Evolutionary conservation across 495 filamentous ascomycete genomes (phyloP), one percentile per base, ranked within the genome.

Genomic region (Xylaria longipes): DNA sequence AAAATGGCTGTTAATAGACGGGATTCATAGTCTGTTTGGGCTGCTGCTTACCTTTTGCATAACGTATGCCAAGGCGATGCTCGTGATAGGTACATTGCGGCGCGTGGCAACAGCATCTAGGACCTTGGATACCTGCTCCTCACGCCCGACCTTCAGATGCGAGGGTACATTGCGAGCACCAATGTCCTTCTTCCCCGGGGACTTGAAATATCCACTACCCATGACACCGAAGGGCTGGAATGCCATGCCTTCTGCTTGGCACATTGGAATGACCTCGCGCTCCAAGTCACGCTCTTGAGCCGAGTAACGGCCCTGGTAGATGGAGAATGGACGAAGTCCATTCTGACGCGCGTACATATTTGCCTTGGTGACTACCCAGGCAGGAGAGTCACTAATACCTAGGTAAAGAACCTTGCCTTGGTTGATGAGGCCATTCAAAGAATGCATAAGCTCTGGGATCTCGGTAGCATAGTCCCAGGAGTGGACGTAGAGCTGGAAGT

Each of bases 21-120:
- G 6, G 12, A 31, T 31, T 17, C 52, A 25, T 17, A 29, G 27
- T 56, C 5, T 17, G 27, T 56, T 56, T 5, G 17, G 17, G 27
- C 4, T 17, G 17, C 12, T 7, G n/a, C 37, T 41, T 35, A 87
- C 82, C 76, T 92, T 91, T 70, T 84, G 82, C 73, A 89, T 82
- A 14, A 91, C 88, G 76, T 91, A 92, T 1, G 90, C 89, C 52
- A 92, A 71, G 5, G 90, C 90, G 60, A 91, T 72, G 41, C 81
- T 80, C 14, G 84, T 85, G 8, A 87, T 72, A 43, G 68, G 72
- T 57, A 77, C 80, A 0, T 78, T 80, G 70, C 86, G 85, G 43
- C 65, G 72, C 9, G 84, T 82, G 0, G 86, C 87, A 31, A 92
- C 78, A 15, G 80, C 78, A 65, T 90, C 88, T 11, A 92, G 76